Percentiles rank a stretch among this genome's conserved stretches.
Conservation (phyloP, 768 basidiomycete species). For the Megacollybia marginata region DNA sequence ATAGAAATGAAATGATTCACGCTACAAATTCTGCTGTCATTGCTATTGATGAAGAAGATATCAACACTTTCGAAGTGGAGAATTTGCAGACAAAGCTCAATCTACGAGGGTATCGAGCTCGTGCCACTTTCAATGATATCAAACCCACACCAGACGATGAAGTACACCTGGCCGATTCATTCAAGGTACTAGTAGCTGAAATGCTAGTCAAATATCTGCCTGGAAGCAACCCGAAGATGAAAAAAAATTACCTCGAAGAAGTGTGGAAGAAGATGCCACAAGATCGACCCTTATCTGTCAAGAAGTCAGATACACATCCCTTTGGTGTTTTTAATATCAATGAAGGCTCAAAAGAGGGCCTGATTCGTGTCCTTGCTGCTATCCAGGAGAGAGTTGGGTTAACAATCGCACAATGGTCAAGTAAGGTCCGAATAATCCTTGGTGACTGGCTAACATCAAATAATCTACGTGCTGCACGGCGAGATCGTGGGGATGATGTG, state of each 20-base stretch:
- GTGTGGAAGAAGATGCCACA: constrained; percentile 7
- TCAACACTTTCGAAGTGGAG: constrained; percentile 3
- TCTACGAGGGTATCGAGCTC: constrained; percentile 8
- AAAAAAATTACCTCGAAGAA: constrained; percentile 4
- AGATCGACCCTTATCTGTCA: constrained; percentile 13
- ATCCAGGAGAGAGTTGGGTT: constrained; percentile 15
- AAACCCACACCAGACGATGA: constrained; percentile 11
- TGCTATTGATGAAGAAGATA: constrained; percentile 3
- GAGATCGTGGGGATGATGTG: constrained; percentile 15
- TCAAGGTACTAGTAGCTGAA: constrained; percentile 6
- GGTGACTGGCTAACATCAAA: constrained; percentile 23
- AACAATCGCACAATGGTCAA: constrained; percentile 11
- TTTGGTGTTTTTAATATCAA: constrained; percentile 22
- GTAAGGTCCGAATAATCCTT: constrained; percentile 12
- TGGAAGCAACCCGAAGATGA: constrained; percentile 6
- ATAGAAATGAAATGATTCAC: constrained; percentile 20
- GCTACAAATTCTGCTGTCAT: constrained; percentile 17
- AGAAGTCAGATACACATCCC: constrained; percentile 16
- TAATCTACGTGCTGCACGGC: constrained; percentile 15
- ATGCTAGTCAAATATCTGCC: constrained; percentile 9
- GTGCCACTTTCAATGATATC: constrained; percentile 13
- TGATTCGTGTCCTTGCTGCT: constrained; percentile 14
- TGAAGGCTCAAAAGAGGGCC: constrained; percentile 22
- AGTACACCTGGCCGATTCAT: constrained; percentile 5
- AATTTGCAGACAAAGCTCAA: constrained; percentile 8